Base-by-base conservation (phyloP, 345 rosid species). In the Syzygium jambos region DNA sequence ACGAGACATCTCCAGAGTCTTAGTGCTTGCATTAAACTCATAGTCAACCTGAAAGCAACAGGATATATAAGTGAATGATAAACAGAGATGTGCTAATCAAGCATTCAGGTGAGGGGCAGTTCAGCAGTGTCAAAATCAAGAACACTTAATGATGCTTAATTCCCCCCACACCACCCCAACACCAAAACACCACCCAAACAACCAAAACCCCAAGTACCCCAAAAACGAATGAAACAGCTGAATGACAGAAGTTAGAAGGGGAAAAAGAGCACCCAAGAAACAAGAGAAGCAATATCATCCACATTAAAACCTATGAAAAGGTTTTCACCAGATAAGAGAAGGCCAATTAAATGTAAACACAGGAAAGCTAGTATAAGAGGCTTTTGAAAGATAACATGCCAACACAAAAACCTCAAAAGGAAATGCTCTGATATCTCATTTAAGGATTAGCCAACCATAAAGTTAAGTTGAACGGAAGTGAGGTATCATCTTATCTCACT, bases 1-100 rank as follows among this genome's bases (percentile, higher is more conserved):
- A 68, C 78, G 90, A 88, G 93, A 90, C 77, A 87, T 63, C 86
- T 90, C 93, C 49, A 94, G 87, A 15, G 88, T 86, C 53, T 92
- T 93, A 52, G 91, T 89, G 57, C 90, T 86, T 27, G 83, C 78
- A 80, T 94, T 92, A 86, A 92, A 90, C 88, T 94, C 93, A 77
- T 95, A 97, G 93, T 95, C 98, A 90, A 97, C 95, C 99, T 96
- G 93, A 91, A 89, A 80, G 63, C 63, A 85, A 85, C 41, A 30
- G 8, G n/a, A 25, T 34, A 22, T 38, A 85, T n/a, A 54, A 17
- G 49, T 52, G 49, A 85, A 30, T 52, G 59, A 5, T 54, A 30
- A 34, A 85, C 61, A 85, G 19, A 30, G 65, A 83, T 25, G 85
- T 52, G 34, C 54, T 52, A 54, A 85, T 30, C 86, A 85, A 84